Evolutionary conservation across 257 asterid species (phyloP).

Genomic region (Solanum chiquidenum): DNA sequence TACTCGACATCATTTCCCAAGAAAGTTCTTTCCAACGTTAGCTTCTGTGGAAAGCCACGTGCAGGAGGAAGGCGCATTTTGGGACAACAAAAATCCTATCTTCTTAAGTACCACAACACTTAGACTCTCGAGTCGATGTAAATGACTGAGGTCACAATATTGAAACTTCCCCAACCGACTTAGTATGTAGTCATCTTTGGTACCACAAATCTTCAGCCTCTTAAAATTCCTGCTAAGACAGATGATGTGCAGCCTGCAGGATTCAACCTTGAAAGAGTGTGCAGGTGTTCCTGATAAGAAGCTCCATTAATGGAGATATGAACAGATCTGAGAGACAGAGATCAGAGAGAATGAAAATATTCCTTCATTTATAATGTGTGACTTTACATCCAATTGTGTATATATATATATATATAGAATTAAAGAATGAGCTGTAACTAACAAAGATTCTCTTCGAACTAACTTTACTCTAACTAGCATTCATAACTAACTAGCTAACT

Average conservation of each 20-base stretch:
- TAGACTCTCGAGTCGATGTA: neutral
- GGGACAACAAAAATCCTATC: neutral
- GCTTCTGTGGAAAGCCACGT: neutral
- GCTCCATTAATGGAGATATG: too few relatives aligned
- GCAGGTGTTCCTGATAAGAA: neutral
- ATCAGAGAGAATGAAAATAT: too few relatives aligned
- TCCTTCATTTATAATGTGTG: too few relatives aligned
- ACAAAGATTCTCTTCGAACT: too few relatives aligned
- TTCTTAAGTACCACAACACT: neutral
- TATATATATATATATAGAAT: too few relatives aligned
- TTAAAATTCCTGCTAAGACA: neutral
- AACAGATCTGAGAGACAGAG: too few relatives aligned
- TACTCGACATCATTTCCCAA: neutral
- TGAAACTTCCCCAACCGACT: too few relatives aligned
- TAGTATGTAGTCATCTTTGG: neutral
- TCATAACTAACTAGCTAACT: too few relatives aligned
- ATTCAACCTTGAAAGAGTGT: neutral
- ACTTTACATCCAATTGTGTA: too few relatives aligned
- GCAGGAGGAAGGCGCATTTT: neutral
- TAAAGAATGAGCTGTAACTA: too few relatives aligned
- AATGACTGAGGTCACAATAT: neutral
- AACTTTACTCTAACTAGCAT: too few relatives aligned
- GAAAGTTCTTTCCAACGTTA: neutral
- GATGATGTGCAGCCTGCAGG: too few relatives aligned
- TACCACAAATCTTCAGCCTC: neutral